phyloP scores from a whole-genome alignment of 2,329 filamentous ascomycete genomes.

The Podosphaera xanthii region DNA sequence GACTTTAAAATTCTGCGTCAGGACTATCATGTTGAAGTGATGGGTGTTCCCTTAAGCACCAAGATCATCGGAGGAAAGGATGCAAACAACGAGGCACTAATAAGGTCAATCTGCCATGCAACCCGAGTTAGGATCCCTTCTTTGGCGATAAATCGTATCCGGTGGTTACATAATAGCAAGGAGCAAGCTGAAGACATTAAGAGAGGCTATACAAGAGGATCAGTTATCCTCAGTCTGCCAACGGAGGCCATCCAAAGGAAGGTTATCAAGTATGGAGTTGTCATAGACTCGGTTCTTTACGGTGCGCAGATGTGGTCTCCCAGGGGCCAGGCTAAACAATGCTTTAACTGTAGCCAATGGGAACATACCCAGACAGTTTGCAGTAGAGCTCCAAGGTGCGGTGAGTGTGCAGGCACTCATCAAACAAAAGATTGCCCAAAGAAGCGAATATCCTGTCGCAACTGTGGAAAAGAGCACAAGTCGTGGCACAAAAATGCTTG shows the following conservation, averaged over 20 bases:
- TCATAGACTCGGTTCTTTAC: no score
- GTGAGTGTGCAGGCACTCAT: neutral
- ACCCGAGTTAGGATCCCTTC: neutral
- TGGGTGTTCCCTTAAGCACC: neutral
- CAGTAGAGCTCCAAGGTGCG: no score
- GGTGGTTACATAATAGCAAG: neutral
- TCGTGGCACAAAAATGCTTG: no score
- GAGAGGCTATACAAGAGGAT: no score
- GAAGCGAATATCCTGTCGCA: neutral
- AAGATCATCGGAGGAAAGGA: neutral
- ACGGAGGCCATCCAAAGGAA: no score
- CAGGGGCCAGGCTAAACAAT: no score
- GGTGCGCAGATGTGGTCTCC: no score
- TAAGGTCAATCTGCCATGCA: neutral
- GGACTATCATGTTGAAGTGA: neutral
- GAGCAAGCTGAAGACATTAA: neutral
- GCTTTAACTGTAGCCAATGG: no score
- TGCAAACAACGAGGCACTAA: neutral
- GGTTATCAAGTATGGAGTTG: no score
- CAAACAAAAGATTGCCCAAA: neutral
- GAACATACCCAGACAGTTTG: no score
- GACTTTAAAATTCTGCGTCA: neutral
- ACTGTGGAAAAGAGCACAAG: neutral
- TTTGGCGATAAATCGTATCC: neutral
- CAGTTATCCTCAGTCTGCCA: no score